Conservation (phyloP, 257 asterid species). For the Ehretia macrophylla region DNA sequence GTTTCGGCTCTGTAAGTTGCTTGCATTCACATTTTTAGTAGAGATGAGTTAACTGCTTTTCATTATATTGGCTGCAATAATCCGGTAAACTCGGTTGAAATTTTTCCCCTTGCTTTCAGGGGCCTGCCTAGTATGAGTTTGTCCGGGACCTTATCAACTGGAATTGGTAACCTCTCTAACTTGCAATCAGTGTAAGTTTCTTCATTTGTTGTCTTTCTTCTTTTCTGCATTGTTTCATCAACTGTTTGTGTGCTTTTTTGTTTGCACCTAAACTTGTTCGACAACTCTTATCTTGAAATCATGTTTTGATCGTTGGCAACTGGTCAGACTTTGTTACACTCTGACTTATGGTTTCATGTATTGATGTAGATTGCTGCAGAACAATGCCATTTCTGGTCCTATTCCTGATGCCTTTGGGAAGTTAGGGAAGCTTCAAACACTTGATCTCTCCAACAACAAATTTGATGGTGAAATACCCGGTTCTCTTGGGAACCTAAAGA, state of each 20-base stretch:
- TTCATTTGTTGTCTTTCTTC: conserved; percentile 3
- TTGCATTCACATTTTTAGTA: not conserved
- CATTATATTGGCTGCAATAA: too few relatives aligned
- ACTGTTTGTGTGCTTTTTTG: not conserved
- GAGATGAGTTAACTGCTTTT: too few relatives aligned
- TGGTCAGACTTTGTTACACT: not conserved
- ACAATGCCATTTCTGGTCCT: conserved; percentile 74
- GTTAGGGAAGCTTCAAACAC: conserved; percentile 71
- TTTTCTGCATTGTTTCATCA: not conserved
- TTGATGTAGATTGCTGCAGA: conserved; percentile 73
- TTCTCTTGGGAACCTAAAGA: conserved; percentile 61
- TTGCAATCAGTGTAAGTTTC: conserved; percentile 80
- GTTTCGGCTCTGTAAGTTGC: conserved; percentile 82
- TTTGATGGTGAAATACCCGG: conserved; percentile 65
- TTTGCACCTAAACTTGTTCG: not conserved
- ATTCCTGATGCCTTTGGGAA: conserved; percentile 73
- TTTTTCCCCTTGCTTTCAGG: conserved; percentile 35
- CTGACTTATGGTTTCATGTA: conserved; percentile 7
- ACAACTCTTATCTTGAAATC: not conserved
- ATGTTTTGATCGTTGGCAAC: not conserved
- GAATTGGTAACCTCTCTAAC: conserved; percentile 76
- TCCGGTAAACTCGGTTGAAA: not conserved
- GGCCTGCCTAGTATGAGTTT: conserved; percentile 81
- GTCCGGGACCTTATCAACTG: conserved; percentile 77
- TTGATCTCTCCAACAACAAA: conserved; percentile 82